These are phyloP conservation scores for Pseudogymnoascus sp. DNA, from an alignment of 2,329 filamentous ascomycete genomes.

Conservation along the genomic window DNA sequence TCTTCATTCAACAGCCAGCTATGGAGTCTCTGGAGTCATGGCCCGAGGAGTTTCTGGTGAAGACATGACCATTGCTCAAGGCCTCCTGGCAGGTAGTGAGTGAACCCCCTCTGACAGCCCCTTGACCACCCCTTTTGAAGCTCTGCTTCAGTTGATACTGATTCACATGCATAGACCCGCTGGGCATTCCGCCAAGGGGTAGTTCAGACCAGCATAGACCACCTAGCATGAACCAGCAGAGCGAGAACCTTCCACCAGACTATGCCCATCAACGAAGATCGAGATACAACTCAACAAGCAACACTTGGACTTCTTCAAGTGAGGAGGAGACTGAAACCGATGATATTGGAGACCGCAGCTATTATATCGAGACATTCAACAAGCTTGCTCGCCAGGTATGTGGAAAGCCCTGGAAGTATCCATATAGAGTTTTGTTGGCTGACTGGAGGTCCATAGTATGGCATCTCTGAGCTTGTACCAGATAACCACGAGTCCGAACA, in stretches of 20 bases:
- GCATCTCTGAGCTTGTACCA: constrained; percentile 31
- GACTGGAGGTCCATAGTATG: constrained; percentile 36
- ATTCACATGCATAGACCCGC: neutral
- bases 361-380: constrained; percentile 52
- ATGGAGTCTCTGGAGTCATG: neutral
- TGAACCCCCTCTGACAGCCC: constrained; percentile 12
- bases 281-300: constrained; percentile 34
- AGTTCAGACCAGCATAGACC: neutral
- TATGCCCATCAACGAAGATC: neutral
- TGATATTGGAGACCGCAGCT: constrained; percentile 38
- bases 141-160: neutral
- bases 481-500: constrained; percentile 18
- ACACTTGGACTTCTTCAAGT: constrained; percentile 50
- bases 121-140: constrained; percentile 4
- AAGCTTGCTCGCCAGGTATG: constrained; percentile 47
- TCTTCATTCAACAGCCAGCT: neutral
- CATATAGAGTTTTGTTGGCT: neutral
- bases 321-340: constrained; percentile 42
- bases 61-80: constrained; percentile 19
- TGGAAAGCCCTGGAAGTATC: neutral
- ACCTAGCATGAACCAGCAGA: neutral
- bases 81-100: constrained; percentile 17
- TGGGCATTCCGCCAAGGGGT: neutral
- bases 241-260: neutral
- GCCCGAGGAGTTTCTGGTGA: constrained; percentile 12